Base-by-base conservation (phyloP, 371 early-diverging fungal genomes). In the Rhizopus sp. region DNA sequence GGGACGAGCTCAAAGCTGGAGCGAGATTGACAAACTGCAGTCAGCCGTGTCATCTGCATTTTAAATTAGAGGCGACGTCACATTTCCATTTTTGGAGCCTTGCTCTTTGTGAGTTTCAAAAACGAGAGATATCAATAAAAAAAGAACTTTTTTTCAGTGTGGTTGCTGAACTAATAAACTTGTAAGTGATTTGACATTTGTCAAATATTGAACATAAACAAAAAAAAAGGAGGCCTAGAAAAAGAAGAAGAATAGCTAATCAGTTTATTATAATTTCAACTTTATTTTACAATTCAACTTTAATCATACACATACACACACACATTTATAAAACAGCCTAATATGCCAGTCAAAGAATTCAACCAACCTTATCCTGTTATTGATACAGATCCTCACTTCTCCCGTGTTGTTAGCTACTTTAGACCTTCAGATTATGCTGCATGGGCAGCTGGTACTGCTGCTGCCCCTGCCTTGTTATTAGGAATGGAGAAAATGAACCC, bases 321-420 rank as follows among this genome's bases (percentile, higher is more conserved):
- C 3, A 48, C 8, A 56, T 39, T 44, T 44, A 47, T 40, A 38
- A 29, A 17, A 46, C 53, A 53, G 42, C 32, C 17, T 15, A 33
- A 46, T 51, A 80, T 80, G 80, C 77, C 80, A 38, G 68, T 73
- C 31, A 71, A 76, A 64, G 66, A 78, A 60, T 64, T 81, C 64
- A 70, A 79, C 62, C 76, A 80, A 30, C 77, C 78, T 41, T 84
- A 78, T 68, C 84, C 83, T 39, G 79, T 84, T 57, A 89, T 89
- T 67, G 89, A 89, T 73, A 77, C 80, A 55, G 89, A 89, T 66
- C 89, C 89, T 41, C 90, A 93, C 64, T 88, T 96, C 63, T 68
- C 66, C 65, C 87, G 93, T 57, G 93, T 97, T 4, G 84, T 95
- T 53, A 81, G 92, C 53, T 96, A 95, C 81, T 89, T 96, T 73